Base-by-base conservation (phyloP, 1,284 basidiomycete species). In the Lentinula novae-zelandiae region DNA sequence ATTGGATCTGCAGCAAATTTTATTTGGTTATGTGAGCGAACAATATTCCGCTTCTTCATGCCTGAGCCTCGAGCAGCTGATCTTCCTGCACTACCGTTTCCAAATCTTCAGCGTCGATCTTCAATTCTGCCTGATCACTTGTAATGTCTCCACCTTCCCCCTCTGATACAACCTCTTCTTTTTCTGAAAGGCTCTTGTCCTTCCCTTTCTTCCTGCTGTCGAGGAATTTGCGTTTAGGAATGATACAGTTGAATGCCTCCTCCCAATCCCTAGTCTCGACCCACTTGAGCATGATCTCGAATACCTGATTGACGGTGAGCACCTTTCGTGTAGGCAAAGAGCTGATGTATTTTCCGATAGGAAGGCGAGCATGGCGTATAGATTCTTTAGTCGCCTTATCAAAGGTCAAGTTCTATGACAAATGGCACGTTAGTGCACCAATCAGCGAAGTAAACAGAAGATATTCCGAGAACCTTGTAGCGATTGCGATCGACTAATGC, bases 401-500 rank as follows among this genome's bases (percentile, higher is more conserved):
- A 58, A 92, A 80, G 72, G 97, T 99, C 20, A 99, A 79, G 70
- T 89, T 90, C 93, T 96, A 70, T 36, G 57, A 62, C 48, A 20
- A 20, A 48, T 22, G 3, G 27, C 27, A 27, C 27, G 4, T 46
- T 15, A 48, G 46, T 38, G 60, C 27, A 40, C 20, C 5, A 39
- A 38, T 63, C 39, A n/a, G 40, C 1, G 44, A 58, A 42, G 33
- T 58, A 53, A 9, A 38, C 10, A 42, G 60, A 40, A 53, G 52
- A 42, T 58, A 53, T 17, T 15, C 17, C 12, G 66, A 75, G 60
- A 67, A 92, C 95, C 83, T 98, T 99, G 82, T 98, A 92, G 40
- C 96, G 88, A 76, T 99, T 99, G 68, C 92, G 92, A 73, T 99
- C 97, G 63, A 92, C 92, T 65, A 99, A 92, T 13, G 96, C 97